Percentiles rank a stretch among this genome's conserved stretches.
Evolutionary conservation across 306 rosid species (phyloP).

Genomic region (Rubus idaeus): DNA sequence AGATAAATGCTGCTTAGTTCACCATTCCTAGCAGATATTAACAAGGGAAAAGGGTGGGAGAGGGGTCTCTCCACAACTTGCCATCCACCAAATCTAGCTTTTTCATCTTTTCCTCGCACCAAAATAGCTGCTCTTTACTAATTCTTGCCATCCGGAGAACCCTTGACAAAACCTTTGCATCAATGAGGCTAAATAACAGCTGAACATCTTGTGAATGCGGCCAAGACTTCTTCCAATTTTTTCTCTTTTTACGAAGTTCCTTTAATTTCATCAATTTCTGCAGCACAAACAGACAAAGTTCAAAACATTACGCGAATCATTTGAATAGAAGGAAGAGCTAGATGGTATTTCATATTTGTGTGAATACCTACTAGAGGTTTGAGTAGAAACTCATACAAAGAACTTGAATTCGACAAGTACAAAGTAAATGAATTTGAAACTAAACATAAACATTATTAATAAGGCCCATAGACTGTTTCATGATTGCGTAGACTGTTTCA

Average conservation of each 20-base stretch:
- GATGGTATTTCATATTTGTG: neutral
- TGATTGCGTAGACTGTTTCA: neutral
- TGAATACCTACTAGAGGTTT: neutral
- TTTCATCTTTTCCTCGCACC: constrained; percentile 96
- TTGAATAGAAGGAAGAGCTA: neutral
- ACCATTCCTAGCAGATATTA: constrained; percentile 17
- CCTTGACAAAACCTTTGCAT: constrained; percentile 60
- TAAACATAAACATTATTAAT: neutral
- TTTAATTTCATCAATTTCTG: constrained; percentile 79
- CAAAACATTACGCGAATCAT: neutral
- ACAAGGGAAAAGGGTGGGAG: constrained; percentile 86
- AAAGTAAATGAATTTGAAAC: neutral
- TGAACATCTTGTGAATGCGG: constrained; percentile 66
- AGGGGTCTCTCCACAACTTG: constrained; percentile 76
- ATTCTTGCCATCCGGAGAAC: constrained; percentile 69
- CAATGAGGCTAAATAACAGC: constrained; percentile 67
- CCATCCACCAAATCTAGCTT: constrained; percentile 60
- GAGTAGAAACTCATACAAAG: neutral
- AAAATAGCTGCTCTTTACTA: constrained; percentile 68
- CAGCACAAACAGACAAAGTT: constrained; percentile 12
- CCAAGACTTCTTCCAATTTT: constrained; percentile 73
- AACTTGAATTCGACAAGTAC: neutral
- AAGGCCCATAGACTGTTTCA: neutral
- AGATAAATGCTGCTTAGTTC: neutral
- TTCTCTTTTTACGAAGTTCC: constrained; percentile 69